Evolutionary conservation across 2,329 filamentous ascomycete species (phyloP), one percentile per base, ranked within the genome.

Genomic region (Clarireedia sp.): DNA sequence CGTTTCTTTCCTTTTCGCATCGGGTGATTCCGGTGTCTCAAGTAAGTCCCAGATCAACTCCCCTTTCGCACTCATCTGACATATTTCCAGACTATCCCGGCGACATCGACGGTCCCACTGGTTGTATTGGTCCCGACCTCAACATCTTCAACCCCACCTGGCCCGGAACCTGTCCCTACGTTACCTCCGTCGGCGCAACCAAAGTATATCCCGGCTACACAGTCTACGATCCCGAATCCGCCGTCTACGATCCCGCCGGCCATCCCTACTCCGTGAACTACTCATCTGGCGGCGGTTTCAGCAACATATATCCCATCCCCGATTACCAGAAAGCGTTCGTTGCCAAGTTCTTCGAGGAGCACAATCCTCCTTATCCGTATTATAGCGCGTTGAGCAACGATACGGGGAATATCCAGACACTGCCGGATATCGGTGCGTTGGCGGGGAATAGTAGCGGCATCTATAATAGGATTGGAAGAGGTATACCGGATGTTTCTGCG

Each of bases 21-120:
- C 72, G 3, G 76, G 76, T 38, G 75, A 77, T 60, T 67, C 68
- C 68, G 17, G 74, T 75, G 6, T 75, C 73, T 73, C 69, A 5
- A 70, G 72, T 3, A 58, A 54, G 53, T 21, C n/a, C 21, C 1
- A 16, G 24, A 48, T 8, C 40, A 9, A 29, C 40, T n/a, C 9
- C 2, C 3, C 7, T 8, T 36, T 40, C 12, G n/a, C 16, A 37
- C 17, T 46, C 43, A 50, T 47, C 29, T 57, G 36, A 57, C 14
- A 51, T 10, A 14, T 37, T 9, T 38, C 19, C 23, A 59, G 57
- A 60, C 29, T 58, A 59, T 14, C 60, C 57, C 3, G 57, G n/a
- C 16, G 23, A 43, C n/a, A 59, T 56, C 4, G 55, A 60, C 41
- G 57, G 59, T 7, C 58, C 61, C 50, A 68, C 67, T 33, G 68